Evolutionary conservation across 2,329 filamentous ascomycete genomes (phyloP), one percentile per base, ranked within the genome.

Genomic region (Chrysosporium keratinophilum): DNA sequence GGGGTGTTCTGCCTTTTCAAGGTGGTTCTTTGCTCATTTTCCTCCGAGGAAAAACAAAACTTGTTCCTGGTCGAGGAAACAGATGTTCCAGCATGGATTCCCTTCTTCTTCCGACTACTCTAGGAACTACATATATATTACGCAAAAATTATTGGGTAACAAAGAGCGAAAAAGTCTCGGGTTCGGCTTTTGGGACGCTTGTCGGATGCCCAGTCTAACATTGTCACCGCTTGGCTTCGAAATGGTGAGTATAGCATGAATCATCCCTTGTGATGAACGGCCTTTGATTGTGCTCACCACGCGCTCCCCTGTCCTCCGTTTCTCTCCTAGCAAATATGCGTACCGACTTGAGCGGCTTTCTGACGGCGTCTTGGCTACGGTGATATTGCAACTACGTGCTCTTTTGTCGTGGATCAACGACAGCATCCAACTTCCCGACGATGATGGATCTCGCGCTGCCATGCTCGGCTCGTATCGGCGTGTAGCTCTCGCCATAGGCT

Each of bases 401-500:
- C 33, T 41, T 40, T 20, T 45, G 20, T 14, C 19, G 10, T 37
- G 39, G 28, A 14, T 5, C 37, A 6, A 42, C 47, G 17, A 34
- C 11, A 41, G 14, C n/a, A 3, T 48, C 28, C 5, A 47, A 11
- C 5, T 40, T 41, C 15, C 34, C 42, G 41, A 33, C 43, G 17
- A 19, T n/a, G 20, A 40, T 46, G 19, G 20, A 20, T 48, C 23
- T 48, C 6, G 15, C n/a, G 34, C 39, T 39, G 12, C 50, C 11
- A 43, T 41, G 3, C 44, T 54, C 15, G 12, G 33, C 41, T 45
- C 37, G 52, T 54, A 54, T 54, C 46, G 39, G 46, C 39, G n/a
- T 31, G n/a, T 28, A 34, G 15, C 19, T 20, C 19, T 28, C 23
- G 37, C 15, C 31, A 34, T 28, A 47, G 35, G 33, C 17, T 28